Evolutionary conservation across 192 early-diverging fungal genomes (phyloP).

Genomic region (Mortierella hygrophila): DNA sequence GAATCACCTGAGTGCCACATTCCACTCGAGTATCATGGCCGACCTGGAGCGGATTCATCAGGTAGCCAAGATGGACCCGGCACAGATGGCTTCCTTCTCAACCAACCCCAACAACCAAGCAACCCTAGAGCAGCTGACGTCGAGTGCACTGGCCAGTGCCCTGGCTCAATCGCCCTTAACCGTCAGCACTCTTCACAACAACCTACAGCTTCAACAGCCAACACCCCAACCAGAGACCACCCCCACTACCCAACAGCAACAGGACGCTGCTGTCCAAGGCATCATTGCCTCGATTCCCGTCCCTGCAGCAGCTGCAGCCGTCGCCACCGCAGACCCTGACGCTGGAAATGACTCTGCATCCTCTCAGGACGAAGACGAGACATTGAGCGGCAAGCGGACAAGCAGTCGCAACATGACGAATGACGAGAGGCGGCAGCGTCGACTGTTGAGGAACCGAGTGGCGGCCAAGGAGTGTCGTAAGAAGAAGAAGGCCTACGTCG

Average conservation of each 20-base stretch:
- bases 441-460: slow-evolving; percentile 80
- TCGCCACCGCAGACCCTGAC: background rate
- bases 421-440: slow-evolving; percentile 81
- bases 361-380: slow-evolving; percentile 36
- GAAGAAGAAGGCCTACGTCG: slow-evolving; percentile 86
- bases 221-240: slow-evolving; percentile 17
- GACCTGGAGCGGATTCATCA: slow-evolving; percentile 49
- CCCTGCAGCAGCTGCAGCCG: background rate
- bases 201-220: slow-evolving; percentile 22
- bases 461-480: slow-evolving; percentile 89
- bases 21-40: slow-evolving; percentile 48
- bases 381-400: slow-evolving; percentile 22
- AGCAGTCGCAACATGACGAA: slow-evolving; percentile 64
- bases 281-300: slow-evolving; percentile 27
- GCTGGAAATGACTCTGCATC: slow-evolving; percentile 27
- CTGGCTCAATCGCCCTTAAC: slow-evolving; percentile 35
- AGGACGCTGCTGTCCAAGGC: slow-evolving; percentile 36
- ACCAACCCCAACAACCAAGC: slow-evolving; percentile 55
- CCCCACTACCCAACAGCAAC: slow-evolving; percentile 31
- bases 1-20: slow-evolving; percentile 30
- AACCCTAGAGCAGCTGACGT: slow-evolving; percentile 39
- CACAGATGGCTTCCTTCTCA: slow-evolving; percentile 49
- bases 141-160: slow-evolving; percentile 49
- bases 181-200: slow-evolving; percentile 26
- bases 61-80: slow-evolving; percentile 46